Conservation (phyloP, 176 grass and related monocot genomes). For the Chrysopogon serrulatus region DNA sequence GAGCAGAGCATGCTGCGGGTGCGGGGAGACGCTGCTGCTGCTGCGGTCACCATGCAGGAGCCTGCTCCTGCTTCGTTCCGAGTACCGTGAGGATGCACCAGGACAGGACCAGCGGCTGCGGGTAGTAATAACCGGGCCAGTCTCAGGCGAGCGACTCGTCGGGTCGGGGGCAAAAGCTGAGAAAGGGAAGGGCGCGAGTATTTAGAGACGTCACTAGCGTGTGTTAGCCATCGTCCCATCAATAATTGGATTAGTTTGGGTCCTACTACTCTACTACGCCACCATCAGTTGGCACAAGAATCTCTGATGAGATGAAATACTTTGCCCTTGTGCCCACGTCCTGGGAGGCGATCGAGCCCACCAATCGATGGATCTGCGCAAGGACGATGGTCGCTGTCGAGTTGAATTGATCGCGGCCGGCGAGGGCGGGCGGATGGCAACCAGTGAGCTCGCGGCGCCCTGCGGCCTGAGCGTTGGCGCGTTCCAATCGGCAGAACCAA, state of each 20-base stretch:
- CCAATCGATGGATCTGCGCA: background rate
- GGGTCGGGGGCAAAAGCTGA: background rate
- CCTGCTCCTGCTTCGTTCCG: too few relatives aligned
- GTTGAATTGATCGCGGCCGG: background rate
- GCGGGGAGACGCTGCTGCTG: too few relatives aligned
- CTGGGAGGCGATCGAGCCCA: background rate
- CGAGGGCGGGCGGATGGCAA: slow-evolving; percentile 9
- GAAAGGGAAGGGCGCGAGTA: background rate
- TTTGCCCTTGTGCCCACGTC: too few relatives aligned
- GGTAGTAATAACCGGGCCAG: background rate
- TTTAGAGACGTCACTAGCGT: background rate
- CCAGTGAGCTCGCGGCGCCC: background rate
- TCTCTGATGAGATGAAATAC: background rate
- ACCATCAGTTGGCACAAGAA: background rate
- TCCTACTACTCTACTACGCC: background rate
- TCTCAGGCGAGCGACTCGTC: background rate
- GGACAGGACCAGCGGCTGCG: background rate
- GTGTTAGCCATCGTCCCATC: background rate
- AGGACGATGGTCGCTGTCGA: background rate
- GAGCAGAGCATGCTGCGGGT: slow-evolving; percentile 8
- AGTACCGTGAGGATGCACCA: too few relatives aligned
- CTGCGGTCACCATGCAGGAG: slow-evolving; percentile 13
- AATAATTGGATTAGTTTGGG: slow-evolving; percentile 17
- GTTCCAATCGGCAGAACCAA: background rate
- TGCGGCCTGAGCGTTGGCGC: background rate